A percentile compares a stretch with the other conserved stretches of the same genome.
Evolutionary conservation across 2,329 filamentous ascomycete genomes (phyloP).

Genomic region (Trichoderma hamatum): DNA sequence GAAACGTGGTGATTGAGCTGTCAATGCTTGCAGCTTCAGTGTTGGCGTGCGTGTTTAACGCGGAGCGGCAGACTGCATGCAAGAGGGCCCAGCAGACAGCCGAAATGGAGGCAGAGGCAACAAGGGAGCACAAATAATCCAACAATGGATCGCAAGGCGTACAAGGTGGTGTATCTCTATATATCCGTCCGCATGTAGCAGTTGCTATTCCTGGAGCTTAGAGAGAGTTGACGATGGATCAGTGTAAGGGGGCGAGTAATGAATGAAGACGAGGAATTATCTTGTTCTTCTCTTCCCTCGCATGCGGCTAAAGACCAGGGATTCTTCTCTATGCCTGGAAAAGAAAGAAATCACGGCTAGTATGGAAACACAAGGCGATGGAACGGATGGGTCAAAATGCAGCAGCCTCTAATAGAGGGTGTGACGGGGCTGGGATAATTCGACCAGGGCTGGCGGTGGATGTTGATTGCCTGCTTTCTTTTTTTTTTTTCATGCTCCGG

Average conservation of each 20-base stretch:
- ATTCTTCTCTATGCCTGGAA: neutral
- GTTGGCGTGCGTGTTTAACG: slow-evolving; percentile 17
- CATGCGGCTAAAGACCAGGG: neutral
- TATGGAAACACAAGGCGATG: slow-evolving; percentile 20
- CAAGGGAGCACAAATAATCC: slow-evolving; percentile 13
- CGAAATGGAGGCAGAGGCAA: slow-evolving; percentile 6
- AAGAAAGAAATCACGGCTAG: slow-evolving; percentile 10
- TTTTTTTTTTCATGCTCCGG: neutral
- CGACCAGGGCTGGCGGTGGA: slow-evolving; percentile 18
- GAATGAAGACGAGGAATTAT: neutral
- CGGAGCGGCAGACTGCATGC: slow-evolving; percentile 25
- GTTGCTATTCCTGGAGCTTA: slow-evolving; percentile 8
- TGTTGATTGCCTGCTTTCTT: slow-evolving; percentile 19
- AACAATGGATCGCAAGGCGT: slow-evolving; percentile 9
- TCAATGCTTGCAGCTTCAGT: slow-evolving; percentile 23
- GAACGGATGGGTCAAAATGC: slow-evolving; percentile 18
- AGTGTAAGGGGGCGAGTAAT: neutral
- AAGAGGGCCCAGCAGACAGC: slow-evolving; percentile 15
- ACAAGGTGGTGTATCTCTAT: slow-evolving; percentile 20
- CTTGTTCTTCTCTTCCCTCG: neutral
- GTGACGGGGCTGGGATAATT: slow-evolving; percentile 12
- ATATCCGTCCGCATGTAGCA: neutral
- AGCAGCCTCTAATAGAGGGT: slow-evolving; percentile 6
- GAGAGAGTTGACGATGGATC: neutral
- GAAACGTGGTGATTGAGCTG: slow-evolving; percentile 21